Conservation (phyloP, 2,329 filamentous ascomycete species). For the Lecanoromycetidae sp. region DNA sequence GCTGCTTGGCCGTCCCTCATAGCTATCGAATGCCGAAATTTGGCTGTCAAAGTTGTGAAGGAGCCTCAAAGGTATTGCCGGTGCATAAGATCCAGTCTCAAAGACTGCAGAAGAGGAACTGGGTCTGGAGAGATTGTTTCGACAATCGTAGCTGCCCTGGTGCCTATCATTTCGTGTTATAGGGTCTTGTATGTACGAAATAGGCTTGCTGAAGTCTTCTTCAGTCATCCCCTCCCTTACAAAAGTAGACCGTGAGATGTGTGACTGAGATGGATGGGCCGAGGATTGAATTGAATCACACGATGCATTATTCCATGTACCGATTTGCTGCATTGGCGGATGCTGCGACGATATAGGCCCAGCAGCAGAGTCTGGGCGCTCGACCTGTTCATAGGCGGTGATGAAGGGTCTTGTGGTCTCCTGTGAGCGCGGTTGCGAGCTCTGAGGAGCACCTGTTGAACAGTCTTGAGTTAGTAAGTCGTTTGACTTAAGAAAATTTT, state of each 20-base stretch:
- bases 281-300: neutral
- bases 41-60: neutral
- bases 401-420: neutral
- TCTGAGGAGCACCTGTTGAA: no score
- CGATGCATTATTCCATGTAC: neutral
- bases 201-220: neutral
- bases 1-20: slow-evolving; percentile 7
- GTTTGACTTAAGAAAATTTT: no score
- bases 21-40: neutral
- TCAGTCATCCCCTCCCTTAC: neutral
- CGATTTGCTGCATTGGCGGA: neutral
- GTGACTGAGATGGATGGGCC: neutral
- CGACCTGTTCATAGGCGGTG: neutral
- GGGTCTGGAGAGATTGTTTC: neutral
- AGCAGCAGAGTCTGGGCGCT: neutral
- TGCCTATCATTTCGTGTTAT: neutral
- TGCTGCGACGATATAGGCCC: neutral
- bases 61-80: neutral
- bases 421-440: neutral
- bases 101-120: neutral
- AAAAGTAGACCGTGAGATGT: neutral
- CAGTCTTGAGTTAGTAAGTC: no score
- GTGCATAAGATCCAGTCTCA: neutral
- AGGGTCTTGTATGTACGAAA: neutral
- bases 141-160: neutral